Evolutionary conservation across 2,329 filamentous ascomycete species (phyloP).

Genomic region (Nothophoma quercina): DNA sequence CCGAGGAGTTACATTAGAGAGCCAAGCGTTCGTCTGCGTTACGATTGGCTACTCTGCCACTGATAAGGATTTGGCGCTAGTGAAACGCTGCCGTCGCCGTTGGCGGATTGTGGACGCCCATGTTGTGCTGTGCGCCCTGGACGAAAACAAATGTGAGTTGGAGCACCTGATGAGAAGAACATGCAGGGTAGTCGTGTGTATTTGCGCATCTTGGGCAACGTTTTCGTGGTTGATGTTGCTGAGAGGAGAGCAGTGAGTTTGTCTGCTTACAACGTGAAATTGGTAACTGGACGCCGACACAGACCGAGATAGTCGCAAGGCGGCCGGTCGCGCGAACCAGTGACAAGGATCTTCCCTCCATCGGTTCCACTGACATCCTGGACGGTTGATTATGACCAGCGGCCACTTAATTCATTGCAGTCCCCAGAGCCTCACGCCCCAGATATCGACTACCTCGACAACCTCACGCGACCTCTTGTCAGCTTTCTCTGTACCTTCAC

Average conservation of each 20-base stretch:
- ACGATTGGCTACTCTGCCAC: conserved; percentile 41
- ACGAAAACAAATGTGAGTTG: not conserved
- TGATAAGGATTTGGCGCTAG: conserved; percentile 30
- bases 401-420: conserved; percentile 19
- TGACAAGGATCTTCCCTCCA: conserved; percentile 14
- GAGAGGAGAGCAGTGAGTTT: not conserved
- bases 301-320: conserved; percentile 11
- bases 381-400: conserved; percentile 9
- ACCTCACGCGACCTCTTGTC: conserved; percentile 26
- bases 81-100: conserved; percentile 9
- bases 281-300: conserved; percentile 17
- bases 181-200: not conserved
- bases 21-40: conserved; percentile 5
- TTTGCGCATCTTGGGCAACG: not conserved
- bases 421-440: conserved; percentile 20
- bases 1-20: conserved; percentile 19
- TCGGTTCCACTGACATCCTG: not conserved
- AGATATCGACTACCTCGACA: conserved; percentile 20
- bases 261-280: conserved; percentile 10
- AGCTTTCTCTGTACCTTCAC: conserved; percentile 5
- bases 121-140: not conserved
- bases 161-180: not conserved
- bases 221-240: not conserved
- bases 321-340: conserved; percentile 5
- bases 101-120: conserved; percentile 3